These are phyloP conservation scores for Kockovaella imperatae DNA, from an alignment of 768 basidiomycete genomes.

Conservation along the genomic window DNA sequence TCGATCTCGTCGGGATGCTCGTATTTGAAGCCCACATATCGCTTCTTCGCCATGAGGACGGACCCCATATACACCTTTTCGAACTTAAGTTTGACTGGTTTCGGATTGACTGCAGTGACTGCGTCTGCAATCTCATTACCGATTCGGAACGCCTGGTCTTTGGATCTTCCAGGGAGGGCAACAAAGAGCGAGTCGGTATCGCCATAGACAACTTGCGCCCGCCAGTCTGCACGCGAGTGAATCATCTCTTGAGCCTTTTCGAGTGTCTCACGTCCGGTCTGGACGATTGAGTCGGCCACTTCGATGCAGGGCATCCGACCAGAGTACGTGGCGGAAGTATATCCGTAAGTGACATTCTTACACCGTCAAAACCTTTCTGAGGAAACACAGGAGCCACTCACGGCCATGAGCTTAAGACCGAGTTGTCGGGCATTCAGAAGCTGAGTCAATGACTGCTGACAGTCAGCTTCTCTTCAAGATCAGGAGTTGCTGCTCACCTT, in stretches of 20 bases:
- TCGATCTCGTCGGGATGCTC: constrained; percentile 71
- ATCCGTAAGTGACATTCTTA: constrained; percentile 69
- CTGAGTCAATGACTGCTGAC: constrained; percentile 58
- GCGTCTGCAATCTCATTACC: constrained; percentile 86
- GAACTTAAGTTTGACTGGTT: constrained; percentile 91
- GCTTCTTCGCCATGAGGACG: constrained; percentile 93
- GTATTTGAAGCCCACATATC: constrained; percentile 95
- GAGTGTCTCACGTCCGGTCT: constrained; percentile 87
- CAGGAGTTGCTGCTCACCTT: constrained; percentile 52
- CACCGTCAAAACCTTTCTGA: neutral
- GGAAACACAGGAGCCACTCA: constrained; percentile 53
- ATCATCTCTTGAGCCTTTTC: constrained; percentile 88
- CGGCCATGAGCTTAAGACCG: constrained; percentile 80
- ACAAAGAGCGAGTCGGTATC: constrained; percentile 96
- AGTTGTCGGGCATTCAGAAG: constrained; percentile 86
- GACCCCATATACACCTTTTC: constrained; percentile 97
- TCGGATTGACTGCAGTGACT: constrained; percentile 77
- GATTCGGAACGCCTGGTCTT: constrained; percentile 85
- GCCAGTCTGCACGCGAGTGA: constrained; percentile 71
- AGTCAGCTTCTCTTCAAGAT: neutral
- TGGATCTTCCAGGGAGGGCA: constrained; percentile 80
- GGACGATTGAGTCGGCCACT: constrained; percentile 95
- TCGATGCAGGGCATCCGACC: constrained; percentile 98
- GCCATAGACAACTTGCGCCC: constrained; percentile 87
- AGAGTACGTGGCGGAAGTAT: constrained; percentile 87